Conservation (phyloP, 225 moss, liverwort and hornwort species). For the Marchantia paleacea region DNA sequence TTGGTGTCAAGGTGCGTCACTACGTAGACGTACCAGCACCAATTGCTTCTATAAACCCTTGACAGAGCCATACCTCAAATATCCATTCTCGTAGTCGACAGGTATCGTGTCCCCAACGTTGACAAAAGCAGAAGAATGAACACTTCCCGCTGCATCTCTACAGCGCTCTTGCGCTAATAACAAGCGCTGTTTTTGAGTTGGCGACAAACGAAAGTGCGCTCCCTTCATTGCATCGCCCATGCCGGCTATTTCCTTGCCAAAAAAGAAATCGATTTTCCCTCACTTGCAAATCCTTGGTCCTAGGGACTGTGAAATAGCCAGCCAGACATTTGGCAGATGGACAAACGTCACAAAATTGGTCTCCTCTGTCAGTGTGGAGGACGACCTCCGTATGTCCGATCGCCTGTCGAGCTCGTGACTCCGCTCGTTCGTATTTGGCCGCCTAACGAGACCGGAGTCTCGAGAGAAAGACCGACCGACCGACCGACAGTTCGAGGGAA, state of each 20-base stretch:
- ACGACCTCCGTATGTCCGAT: no score
- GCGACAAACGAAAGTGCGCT: constrained; percentile 38
- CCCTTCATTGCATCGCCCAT: constrained; percentile 37
- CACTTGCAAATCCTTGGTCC: no score
- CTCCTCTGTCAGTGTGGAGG: no score
- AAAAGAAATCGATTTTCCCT: no score
- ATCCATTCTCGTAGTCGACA: constrained; percentile 80
- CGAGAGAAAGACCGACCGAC: background rate
- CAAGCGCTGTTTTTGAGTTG: constrained; percentile 55
- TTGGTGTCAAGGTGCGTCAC: background rate
- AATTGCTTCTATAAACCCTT: background rate
- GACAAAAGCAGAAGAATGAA: constrained; percentile 65
- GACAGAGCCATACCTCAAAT: constrained; percentile 52
- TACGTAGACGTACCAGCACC: background rate
- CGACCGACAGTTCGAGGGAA: background rate
- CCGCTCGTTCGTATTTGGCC: background rate
- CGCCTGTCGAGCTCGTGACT: no score
- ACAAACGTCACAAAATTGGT: no score
- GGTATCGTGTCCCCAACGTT: constrained; percentile 85
- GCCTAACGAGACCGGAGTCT: background rate
- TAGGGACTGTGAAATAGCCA: no score
- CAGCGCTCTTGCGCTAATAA: constrained; percentile 55
- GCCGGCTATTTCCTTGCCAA: background rate
- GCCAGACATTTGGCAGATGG: no score
- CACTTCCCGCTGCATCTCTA: constrained; percentile 46